Evolutionary conservation across 2,329 filamentous ascomycete genomes (phyloP).

Genomic region (Clonostachys chloroleuca): DNA sequence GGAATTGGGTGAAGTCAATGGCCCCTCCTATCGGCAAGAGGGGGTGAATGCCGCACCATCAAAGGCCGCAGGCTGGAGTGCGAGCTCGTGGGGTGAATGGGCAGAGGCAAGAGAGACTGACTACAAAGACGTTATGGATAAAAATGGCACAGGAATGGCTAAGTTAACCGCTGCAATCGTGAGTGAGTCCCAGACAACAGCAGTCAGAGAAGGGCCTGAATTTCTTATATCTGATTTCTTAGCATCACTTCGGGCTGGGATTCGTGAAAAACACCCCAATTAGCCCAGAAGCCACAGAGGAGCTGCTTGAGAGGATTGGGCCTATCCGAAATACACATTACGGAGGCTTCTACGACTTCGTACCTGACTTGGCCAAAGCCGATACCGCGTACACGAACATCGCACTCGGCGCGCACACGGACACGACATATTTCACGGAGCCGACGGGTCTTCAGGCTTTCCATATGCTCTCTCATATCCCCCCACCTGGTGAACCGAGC

Average conservation of each 20-base stretch:
- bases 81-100: too few relatives aligned
- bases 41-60: too few relatives aligned
- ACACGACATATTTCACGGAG: conserved; percentile 94
- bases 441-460: conserved; percentile 89
- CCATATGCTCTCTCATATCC: conserved; percentile 73
- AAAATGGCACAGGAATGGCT: not conserved
- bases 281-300: conserved; percentile 65
- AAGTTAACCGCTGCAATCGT: conserved; percentile 1
- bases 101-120: too few relatives aligned
- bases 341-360: conserved; percentile 77
- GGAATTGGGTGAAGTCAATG: not conserved
- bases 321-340: conserved; percentile 92
- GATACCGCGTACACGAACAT: conserved; percentile 91
- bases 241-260: conserved; percentile 70
- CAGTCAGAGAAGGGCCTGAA: too few relatives aligned
- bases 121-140: too few relatives aligned
- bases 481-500: conserved; percentile 24
- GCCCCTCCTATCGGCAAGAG: too few relatives aligned
- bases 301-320: conserved; percentile 74
- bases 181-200: not conserved
- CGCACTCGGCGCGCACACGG: conserved; percentile 80
- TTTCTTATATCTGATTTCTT: conserved; percentile 1
- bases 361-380: conserved; percentile 79
- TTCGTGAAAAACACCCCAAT: conserved; percentile 68
- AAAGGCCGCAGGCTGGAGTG: too few relatives aligned